Evolutionary conservation across 1,139 yeast genomes (phyloP).

Genomic region (Zhuliangozyma blackwelliae): DNA sequence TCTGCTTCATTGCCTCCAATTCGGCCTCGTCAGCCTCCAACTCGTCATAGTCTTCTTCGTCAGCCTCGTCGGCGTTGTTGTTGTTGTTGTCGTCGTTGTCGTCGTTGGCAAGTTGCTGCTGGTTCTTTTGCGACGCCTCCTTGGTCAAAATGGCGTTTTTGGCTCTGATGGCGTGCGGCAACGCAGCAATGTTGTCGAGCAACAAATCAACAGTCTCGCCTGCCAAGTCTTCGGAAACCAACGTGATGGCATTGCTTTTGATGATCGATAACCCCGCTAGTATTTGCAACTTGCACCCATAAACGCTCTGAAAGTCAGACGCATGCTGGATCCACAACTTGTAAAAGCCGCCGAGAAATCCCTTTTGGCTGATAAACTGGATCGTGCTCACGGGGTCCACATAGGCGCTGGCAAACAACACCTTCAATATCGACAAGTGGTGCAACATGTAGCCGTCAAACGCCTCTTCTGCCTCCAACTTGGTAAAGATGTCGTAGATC

Average conservation of each 20-base stretch:
- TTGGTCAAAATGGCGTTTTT: conserved; percentile 38
- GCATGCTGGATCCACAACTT: conserved; percentile 49
- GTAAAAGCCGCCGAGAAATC: conserved; percentile 34
- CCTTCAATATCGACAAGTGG: conserved; percentile 41
- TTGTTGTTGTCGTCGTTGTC: background rate
- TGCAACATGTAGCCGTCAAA: conserved; percentile 49
- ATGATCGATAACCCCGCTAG: conserved; percentile 36
- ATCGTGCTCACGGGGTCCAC: conserved; percentile 38
- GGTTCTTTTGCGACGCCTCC: conserved; percentile 30
- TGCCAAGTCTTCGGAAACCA: conserved; percentile 32
- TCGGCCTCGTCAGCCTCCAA: conserved; percentile 50
- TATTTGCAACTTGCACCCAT: conserved; percentile 53
- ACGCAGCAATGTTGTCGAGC: conserved; percentile 37
- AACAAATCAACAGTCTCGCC: conserved; percentile 40
- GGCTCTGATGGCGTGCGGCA: conserved; percentile 47
- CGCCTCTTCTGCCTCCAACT: conserved; percentile 35
- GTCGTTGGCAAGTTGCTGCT: conserved; percentile 8
- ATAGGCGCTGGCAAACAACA: conserved; percentile 38
- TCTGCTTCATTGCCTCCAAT: conserved; percentile 49
- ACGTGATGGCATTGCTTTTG: conserved; percentile 23
- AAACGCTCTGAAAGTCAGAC: conserved; percentile 49
- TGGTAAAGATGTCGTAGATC: conserved; percentile 31
- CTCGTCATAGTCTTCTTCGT: conserved; percentile 30
- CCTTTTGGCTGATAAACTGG: conserved; percentile 34
- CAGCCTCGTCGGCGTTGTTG: conserved; percentile 8